phyloP scores from a whole-genome alignment of 2,329 filamentous ascomycete species.

The Pseudopithomyces chartarum region DNA sequence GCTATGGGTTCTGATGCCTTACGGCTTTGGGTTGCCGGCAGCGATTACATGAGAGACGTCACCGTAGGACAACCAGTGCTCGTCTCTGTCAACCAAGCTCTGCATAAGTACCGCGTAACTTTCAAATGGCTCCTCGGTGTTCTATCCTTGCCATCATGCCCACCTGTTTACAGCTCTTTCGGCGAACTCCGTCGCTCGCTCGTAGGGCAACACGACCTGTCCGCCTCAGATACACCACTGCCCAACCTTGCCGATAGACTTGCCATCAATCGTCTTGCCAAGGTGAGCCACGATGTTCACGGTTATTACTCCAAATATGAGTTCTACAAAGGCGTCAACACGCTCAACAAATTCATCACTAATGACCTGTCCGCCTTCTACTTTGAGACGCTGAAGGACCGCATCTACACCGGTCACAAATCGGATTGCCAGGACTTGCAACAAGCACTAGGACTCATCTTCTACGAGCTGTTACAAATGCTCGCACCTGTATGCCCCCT shows the following conservation, averaged over 20 bases:
- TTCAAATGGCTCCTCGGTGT: slow-evolving; percentile 87
- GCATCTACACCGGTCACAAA: slow-evolving; percentile 81
- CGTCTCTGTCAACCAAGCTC: slow-evolving; percentile 72
- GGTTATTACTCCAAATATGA: slow-evolving; percentile 72
- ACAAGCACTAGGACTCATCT: slow-evolving; percentile 64
- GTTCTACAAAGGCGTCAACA: slow-evolving; percentile 76
- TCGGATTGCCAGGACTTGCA: slow-evolving; percentile 65
- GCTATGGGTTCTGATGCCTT: slow-evolving; percentile 84
- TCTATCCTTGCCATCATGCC: slow-evolving; percentile 50
- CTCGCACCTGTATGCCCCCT: slow-evolving; percentile 80
- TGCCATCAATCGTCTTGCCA: slow-evolving; percentile 73
- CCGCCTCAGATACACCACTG: background rate
- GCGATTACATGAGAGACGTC: slow-evolving; percentile 89
- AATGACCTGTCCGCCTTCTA: slow-evolving; percentile 91
- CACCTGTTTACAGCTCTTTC: slow-evolving; percentile 33
- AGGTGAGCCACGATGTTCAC: slow-evolving; percentile 68
- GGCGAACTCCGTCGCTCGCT: slow-evolving; percentile 19
- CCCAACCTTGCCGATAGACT: slow-evolving; percentile 59
- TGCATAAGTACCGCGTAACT: slow-evolving; percentile 87
- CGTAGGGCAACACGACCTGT: slow-evolving; percentile 8
- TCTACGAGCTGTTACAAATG: slow-evolving; percentile 75
- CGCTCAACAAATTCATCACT: slow-evolving; percentile 80
- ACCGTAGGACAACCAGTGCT: slow-evolving; percentile 79
- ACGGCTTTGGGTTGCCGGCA: slow-evolving; percentile 87
- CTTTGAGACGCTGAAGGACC: slow-evolving; percentile 88